Conservation (phyloP, 371 early-diverging fungal species). For the Apophysomyces elegans region DNA sequence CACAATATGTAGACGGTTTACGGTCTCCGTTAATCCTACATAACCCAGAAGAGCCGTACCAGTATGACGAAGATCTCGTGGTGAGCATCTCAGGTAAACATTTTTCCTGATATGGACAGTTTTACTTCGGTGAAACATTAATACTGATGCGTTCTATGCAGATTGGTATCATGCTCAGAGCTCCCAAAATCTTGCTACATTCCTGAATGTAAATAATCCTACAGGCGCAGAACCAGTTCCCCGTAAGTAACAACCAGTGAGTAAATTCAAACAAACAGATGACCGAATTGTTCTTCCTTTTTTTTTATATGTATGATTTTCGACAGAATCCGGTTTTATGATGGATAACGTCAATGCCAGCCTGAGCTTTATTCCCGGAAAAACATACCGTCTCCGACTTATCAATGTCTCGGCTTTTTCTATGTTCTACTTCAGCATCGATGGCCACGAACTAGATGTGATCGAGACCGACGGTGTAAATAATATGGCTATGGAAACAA, state of each 20-base stretch:
- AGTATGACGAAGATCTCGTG: constrained; percentile 72
- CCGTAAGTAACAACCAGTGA: constrained; percentile 10
- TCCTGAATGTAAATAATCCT: constrained; percentile 63
- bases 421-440: constrained; percentile 79
- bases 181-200: constrained; percentile 36
- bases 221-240: constrained; percentile 73
- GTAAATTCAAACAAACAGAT: background rate
- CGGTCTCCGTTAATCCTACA: constrained; percentile 76
- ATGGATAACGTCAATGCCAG: constrained; percentile 50
- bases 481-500: background rate
- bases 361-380: constrained; percentile 68
- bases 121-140: background rate
- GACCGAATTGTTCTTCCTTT: too few species aligned
- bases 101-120: background rate
- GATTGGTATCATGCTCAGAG: constrained; percentile 75
- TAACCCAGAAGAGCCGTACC: constrained; percentile 61
- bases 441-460: constrained; percentile 75
- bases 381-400: constrained; percentile 83
- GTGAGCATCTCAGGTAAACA: constrained; percentile 58
- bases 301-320: background rate
- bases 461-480: constrained; percentile 84
- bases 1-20: constrained; percentile 85
- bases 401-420: constrained; percentile 79
- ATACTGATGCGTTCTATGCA: constrained; percentile 18
- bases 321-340: constrained; percentile 50